These are phyloP conservation scores for Trichophyton benhamiae DNA, from an alignment of 2,329 filamentous ascomycete genomes.

Conservation along the genomic window DNA sequence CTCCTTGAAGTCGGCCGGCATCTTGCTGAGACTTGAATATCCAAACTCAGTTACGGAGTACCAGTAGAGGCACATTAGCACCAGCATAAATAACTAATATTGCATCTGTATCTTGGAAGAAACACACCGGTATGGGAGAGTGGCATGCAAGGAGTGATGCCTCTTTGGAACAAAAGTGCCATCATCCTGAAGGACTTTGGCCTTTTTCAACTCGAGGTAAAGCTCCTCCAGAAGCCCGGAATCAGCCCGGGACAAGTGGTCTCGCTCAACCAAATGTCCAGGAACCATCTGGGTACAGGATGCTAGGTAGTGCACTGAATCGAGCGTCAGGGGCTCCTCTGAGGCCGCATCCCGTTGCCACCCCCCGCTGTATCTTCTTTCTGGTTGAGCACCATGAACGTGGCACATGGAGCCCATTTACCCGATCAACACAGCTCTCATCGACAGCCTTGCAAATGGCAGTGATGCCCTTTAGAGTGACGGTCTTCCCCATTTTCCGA, in stretches of 20 bases:
- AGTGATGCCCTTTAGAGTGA: slow-evolving; percentile 7
- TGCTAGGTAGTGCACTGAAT: slow-evolving; percentile 49
- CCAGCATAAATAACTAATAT: too few relatives aligned
- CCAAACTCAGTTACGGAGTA: not conserved
- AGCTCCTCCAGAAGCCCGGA: slow-evolving; percentile 27
- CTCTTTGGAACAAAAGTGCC: slow-evolving; percentile 31
- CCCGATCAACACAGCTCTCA: slow-evolving; percentile 21
- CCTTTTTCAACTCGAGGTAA: slow-evolving; percentile 32
- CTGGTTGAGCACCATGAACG: slow-evolving; percentile 38
- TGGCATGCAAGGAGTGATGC: slow-evolving; percentile 48
- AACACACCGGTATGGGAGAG: slow-evolving; percentile 36
- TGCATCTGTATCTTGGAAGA: not conserved
- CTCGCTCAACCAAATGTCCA: slow-evolving; percentile 35
- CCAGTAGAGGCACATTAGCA: not conserved
- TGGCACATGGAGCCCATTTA: slow-evolving; percentile 33
- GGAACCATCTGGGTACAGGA: slow-evolving; percentile 39
- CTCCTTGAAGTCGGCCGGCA: not conserved
- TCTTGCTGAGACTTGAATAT: not conserved
- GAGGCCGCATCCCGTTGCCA: slow-evolving; percentile 27
- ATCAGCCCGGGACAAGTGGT: slow-evolving; percentile 32
- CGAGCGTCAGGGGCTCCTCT: slow-evolving; percentile 44
- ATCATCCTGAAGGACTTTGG: slow-evolving; percentile 31
- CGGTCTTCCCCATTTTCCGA: slow-evolving; percentile 7
- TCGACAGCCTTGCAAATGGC: slow-evolving; percentile 9
- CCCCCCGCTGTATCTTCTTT: slow-evolving; percentile 39